phyloP scores from a whole-genome alignment of 2,329 filamentous ascomycete species.

The Stenocarpella maydis region DNA sequence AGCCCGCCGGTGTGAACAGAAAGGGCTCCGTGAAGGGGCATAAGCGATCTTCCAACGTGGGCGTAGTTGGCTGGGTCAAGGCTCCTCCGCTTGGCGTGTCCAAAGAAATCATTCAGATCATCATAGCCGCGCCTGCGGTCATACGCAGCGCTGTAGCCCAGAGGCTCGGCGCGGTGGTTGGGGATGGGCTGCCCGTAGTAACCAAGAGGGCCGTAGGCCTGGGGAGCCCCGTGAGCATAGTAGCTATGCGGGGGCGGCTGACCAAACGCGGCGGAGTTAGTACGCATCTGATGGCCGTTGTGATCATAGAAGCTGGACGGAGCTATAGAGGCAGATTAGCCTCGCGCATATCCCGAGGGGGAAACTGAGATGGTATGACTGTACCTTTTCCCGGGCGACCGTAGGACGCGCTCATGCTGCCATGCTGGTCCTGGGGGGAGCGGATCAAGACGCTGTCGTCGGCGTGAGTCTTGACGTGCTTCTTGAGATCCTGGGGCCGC shows the following conservation, averaged over 20 bases:
- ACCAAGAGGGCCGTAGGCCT: conserved; percentile 63
- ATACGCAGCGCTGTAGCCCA: conserved; percentile 66
- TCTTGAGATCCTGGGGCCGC: conserved; percentile 97
- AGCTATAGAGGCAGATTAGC: conserved; percentile 56
- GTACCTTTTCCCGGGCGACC: conserved; percentile 62
- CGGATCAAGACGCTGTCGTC: conserved; percentile 84
- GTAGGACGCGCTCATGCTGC: conserved; percentile 60
- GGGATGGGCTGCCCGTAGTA: conserved; percentile 74
- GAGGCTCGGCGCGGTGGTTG: conserved; percentile 65
- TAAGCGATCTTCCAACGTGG: conserved; percentile 87
- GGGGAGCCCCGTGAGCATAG: conserved; percentile 64
- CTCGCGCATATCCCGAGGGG: conserved; percentile 38
- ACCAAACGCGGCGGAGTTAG: conserved; percentile 60
- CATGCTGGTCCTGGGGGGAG: conserved; percentile 59
- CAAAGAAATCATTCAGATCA: conserved; percentile 92
- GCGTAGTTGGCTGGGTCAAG: conserved; percentile 91
- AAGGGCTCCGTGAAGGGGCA: conserved; percentile 79
- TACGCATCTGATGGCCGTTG: conserved; percentile 66
- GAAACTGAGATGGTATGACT: conserved; percentile 47
- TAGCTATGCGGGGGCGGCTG: conserved; percentile 65
- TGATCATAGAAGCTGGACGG: conserved; percentile 71
- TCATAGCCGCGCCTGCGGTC: conserved; percentile 89
- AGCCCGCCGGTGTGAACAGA: conserved; percentile 65
- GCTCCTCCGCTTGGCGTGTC: conserved; percentile 88
- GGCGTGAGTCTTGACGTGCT: conserved; percentile 98